Conservation (phyloP, 495 filamentous ascomycete genomes). For the Glutinoglossum americanum region DNA sequence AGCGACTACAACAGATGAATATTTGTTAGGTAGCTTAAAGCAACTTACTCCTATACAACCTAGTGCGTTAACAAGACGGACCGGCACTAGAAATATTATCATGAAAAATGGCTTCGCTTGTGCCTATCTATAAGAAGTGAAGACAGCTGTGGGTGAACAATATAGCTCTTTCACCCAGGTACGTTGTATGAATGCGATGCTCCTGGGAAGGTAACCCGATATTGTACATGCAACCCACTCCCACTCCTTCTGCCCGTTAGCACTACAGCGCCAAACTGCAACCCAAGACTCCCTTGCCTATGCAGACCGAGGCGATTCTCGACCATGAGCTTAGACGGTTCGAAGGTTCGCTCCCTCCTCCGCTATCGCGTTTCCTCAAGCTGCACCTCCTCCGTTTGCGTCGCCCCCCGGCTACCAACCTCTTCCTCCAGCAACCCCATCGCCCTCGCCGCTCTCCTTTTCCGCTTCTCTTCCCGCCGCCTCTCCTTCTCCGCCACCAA, state of each 20-base stretch:
- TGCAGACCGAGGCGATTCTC: neutral
- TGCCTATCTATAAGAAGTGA: neutral
- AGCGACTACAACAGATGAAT: neutral
- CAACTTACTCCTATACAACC: neutral
- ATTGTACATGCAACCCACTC: neutral
- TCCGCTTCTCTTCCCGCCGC: slow-evolving; percentile 4
- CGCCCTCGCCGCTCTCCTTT: slow-evolving; percentile 2
- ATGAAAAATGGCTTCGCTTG: neutral
- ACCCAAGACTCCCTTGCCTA: neutral
- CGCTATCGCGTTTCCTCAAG: neutral
- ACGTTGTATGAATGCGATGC: neutral
- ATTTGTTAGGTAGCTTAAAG: neutral
- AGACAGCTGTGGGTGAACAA: neutral
- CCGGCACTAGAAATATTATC: neutral
- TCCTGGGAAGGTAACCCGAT: neutral
- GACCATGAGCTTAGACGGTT: neutral
- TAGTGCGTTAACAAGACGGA: neutral
- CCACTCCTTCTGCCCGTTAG: neutral
- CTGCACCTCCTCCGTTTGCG: neutral
- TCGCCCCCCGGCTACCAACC: neutral
- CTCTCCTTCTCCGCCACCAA: slow-evolving; percentile 10
- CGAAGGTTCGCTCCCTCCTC: neutral
- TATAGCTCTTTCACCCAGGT: neutral
- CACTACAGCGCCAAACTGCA: neutral
- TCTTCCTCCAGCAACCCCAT: neutral